phyloP scores from a whole-genome alignment of 1,284 basidiomycete genomes.

The Ustilago vetiveriae region DNA sequence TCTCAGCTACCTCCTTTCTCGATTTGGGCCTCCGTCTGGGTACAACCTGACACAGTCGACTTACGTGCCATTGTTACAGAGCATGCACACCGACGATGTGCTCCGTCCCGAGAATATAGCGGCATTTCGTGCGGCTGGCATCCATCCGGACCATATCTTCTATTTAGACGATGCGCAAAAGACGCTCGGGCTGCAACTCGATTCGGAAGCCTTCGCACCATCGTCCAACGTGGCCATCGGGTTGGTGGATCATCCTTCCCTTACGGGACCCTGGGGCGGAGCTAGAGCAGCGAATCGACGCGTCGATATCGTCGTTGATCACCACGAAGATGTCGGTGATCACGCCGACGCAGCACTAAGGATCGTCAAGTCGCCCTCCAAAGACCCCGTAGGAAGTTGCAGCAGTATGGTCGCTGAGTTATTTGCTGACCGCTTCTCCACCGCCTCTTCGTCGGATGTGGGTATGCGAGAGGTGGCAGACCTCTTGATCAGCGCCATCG shows the following conservation, averaged over 20 bases:
- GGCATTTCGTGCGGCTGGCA: constrained; percentile 37
- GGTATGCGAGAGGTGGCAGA: constrained; percentile 51
- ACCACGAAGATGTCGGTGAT: constrained; percentile 85
- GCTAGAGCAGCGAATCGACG: constrained; percentile 46
- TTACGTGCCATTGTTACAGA: constrained; percentile 79
- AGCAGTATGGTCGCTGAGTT: constrained; percentile 50
- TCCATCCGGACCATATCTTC: constrained; percentile 26
- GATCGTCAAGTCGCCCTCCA: constrained; percentile 50
- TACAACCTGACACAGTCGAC: constrained; percentile 27
- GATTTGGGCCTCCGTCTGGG: constrained; percentile 22
- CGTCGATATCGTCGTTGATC: constrained; percentile 87
- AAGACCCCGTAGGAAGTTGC: constrained; percentile 53
- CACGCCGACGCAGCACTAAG: constrained; percentile 69
- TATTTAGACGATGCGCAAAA: constrained; percentile 49
- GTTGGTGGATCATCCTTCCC: constrained; percentile 50
- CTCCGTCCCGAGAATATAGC: constrained; percentile 84
- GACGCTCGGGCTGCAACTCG: constrained; percentile 21
- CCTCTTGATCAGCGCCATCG: constrained; percentile 68
- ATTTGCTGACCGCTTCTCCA: constrained; percentile 29
- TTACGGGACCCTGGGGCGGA: constrained; percentile 48
- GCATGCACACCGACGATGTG: constrained; percentile 75
- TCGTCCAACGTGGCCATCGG: constrained; percentile 39
- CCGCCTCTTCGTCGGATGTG: constrained; percentile 11
- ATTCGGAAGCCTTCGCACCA: constrained; percentile 28
- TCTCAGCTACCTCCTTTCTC: constrained; percentile 56